Conservation (phyloP, 2,329 filamentous ascomycete species). For the Claviceps pazoutovae region DNA sequence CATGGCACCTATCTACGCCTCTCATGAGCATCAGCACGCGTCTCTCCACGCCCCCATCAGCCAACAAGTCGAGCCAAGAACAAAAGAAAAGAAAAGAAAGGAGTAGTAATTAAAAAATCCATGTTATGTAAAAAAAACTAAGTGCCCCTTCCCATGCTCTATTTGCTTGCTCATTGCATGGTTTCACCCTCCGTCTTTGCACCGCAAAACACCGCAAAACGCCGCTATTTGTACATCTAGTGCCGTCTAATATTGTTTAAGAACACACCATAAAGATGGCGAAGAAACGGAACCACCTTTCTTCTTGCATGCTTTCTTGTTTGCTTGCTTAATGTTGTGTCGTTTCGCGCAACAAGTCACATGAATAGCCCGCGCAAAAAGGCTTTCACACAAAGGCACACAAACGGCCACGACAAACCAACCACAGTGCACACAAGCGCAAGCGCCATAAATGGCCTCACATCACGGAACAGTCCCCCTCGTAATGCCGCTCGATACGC, state of each 20-base stretch:
- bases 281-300: too few relatives aligned
- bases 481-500: slow-evolving; percentile 69
- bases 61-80: background rate
- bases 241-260: background rate
- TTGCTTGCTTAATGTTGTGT: too few relatives aligned
- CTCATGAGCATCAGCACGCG: too few relatives aligned
- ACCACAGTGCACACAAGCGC: too few relatives aligned
- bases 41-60: too few relatives aligned
- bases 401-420: too few relatives aligned
- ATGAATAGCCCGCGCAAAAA: too few relatives aligned
- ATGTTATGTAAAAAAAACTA: background rate
- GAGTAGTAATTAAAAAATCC: background rate
- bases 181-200: background rate
- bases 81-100: background rate
- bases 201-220: background rate
- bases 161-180: background rate
- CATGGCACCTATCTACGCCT: too few relatives aligned
- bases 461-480: slow-evolving; percentile 82
- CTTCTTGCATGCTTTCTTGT: too few relatives aligned
- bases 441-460: slow-evolving; percentile 24
- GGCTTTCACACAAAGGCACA: too few relatives aligned
- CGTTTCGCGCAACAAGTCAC: too few relatives aligned
- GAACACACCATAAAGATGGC: background rate
- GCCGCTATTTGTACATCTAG: too few relatives aligned
- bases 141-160: background rate